Base-by-base conservation (phyloP, 352 stramenopile species). In the Elongisporangium anandrum region DNA sequence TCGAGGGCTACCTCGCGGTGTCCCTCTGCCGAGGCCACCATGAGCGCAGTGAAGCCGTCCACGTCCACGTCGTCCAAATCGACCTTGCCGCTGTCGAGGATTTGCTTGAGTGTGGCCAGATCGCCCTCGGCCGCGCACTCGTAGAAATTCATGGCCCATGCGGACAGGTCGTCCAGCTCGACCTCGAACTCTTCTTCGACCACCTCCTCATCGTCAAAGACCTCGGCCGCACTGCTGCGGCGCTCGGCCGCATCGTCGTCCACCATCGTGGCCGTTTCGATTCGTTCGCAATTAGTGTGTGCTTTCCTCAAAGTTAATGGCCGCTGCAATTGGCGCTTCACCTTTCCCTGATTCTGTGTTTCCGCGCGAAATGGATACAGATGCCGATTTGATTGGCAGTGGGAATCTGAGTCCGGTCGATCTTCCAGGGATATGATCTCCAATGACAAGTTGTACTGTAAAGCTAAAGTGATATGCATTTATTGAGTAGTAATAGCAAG, bases 21-120 rank as follows among this genome's bases (percentile, higher is more conserved):
- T 49, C 82, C 85, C 61, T 94, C 85, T 10, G 85, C 85, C 2
- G 82, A 73, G 6, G 85, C 82, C 53, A 94, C 86, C 85, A 94
- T 92, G 49, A 94, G 73, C 53, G 85, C 85, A 26, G 85, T 89
- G 67, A 94, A 94, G 57, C 85, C 85, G 56, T 94, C 85, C 22
- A 91, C 82, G 68, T 94, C 85, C 55, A 89, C 73, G 55, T 87
- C 81, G 58, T 94, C 76, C 45, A 90, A 61, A 29, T 68, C 63
- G 22, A 90, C 80, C 52, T 70, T 70, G 50, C 72, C 65, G 23
- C 77, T 75, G 47, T 92, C 82, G 54, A 89, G 57, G 51, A 92
- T 81, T 49, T 78, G 68, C 38, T 79, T 69, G 0, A 94, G 68
- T 52, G 71, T 85, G 57, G 75, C 62, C 15, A 92, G 49, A 57